phyloP scores from a whole-genome alignment of 202 grass and related monocot genomes.

The Schoenoplectus triqueter region DNA sequence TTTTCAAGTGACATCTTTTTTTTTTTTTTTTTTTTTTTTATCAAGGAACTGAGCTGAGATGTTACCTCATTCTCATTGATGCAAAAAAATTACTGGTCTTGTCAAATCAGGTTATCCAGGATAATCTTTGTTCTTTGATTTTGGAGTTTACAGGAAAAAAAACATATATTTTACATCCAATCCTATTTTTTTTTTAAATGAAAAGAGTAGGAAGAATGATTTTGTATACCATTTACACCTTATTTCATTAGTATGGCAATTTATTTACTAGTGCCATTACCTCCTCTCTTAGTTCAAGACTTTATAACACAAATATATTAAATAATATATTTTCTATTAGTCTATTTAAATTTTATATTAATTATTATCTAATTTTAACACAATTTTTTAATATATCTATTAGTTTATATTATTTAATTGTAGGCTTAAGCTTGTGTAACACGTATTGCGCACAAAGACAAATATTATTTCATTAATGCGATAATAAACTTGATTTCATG shows the following conservation, averaged over 20 bases:
- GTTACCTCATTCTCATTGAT: background rate
- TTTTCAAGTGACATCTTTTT: background rate
- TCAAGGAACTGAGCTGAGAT: background rate
- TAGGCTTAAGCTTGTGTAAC: no score
- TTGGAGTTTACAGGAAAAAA: background rate
- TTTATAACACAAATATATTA: no score
- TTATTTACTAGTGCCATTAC: background rate
- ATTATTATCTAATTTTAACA: no score
- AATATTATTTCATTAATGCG: no score
- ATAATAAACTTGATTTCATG: no score
- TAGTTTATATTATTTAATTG: no score
- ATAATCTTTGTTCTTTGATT: background rate
- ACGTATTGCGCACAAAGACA: no score
- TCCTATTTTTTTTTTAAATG: background rate
- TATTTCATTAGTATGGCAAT: background rate
- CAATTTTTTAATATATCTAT: no score
- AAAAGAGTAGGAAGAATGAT: background rate
- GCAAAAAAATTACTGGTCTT: background rate
- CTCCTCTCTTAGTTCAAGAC: no score
- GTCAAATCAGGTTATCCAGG: background rate
- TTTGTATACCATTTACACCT: background rate
- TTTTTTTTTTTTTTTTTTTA: background rate
- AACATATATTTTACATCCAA: background rate
- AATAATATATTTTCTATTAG: no score
- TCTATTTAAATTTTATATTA: no score